Base-by-base conservation (phyloP, 2,329 filamentous ascomycete species). In the Fusarium sp. region DNA sequence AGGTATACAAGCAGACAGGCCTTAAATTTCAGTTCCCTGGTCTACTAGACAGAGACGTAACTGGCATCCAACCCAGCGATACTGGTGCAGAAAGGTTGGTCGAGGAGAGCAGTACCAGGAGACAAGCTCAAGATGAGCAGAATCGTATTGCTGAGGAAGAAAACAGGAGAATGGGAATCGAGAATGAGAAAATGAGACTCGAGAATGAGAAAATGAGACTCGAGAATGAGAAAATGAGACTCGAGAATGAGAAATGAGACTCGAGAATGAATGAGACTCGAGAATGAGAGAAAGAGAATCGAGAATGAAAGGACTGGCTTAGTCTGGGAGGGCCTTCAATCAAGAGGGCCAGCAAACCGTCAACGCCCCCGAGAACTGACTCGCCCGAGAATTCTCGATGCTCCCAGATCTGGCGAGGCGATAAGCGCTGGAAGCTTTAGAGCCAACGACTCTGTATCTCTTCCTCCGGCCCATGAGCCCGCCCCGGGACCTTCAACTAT, bases 31-130 rank as follows among this genome's bases (percentile, higher is more conserved):
- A 30, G 30, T 68, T 58, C 26, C 55, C 55, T 14, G 51, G 47
- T 24, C 20, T 48, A 20, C 30, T 33, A n/a, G 51, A 31, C n/a
- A 39, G 36, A 56, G 42, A 42, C 18, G 22, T 36, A 12, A 41
- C 20, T 31, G n/a, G 51, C n/a, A 45, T n/a, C 11, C 41, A 55
- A 24, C 62, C 55, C 16, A 26, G 28, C 3, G n/a, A 51, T 38
- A 56, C 70, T 30, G 41, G 58, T 14, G 58, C 61, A n/a, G 70
- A 73, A 35, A n/a, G n/a, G 54, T 42, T 68, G 28, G 42, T 59
- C 33, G 22, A 58, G 13, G 62, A 71, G 58, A 54, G 56, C 7
- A 33, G 24, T 15, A 54, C 48, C 24, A 38, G 31, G 13, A 51
- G 50, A 47, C 38, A 47, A n/a, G 36, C 63, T 31, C 39, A 26